These are phyloP conservation scores for Pythium diclinum DNA, from an alignment of 352 stramenopile species.

Conservation along the genomic window DNA sequence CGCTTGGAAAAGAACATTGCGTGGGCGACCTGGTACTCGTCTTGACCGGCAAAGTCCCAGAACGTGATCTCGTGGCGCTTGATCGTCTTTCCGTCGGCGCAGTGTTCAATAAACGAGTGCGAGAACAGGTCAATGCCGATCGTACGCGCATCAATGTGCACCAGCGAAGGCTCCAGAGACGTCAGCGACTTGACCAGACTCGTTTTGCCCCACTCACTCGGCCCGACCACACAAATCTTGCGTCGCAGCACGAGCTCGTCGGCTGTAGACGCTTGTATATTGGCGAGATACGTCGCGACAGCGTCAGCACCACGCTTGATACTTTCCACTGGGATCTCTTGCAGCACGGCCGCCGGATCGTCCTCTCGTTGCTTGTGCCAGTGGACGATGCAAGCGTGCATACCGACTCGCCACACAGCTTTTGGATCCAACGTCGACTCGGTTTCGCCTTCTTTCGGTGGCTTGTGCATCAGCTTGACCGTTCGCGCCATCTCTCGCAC, in stretches of 20 bases:
- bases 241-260: conserved; percentile 16
- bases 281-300: conserved; percentile 12
- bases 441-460: not conserved
- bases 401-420: not conserved
- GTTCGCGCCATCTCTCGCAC: not conserved
- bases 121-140: conserved; percentile 36
- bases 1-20: conserved; percentile 7
- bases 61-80: conserved; percentile 19
- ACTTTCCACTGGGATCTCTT: not conserved
- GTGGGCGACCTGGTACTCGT: conserved; percentile 2
- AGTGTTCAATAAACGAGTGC: conserved; percentile 17
- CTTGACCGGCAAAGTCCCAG: conserved; percentile 26
- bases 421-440: not conserved
- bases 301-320: not conserved
- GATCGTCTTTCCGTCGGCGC: not conserved
- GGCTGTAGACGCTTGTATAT: not conserved
- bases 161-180: conserved; percentile 9
- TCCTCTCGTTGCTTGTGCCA: not conserved
- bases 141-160: conserved; percentile 24
- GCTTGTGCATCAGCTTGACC: not conserved
- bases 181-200: conserved; percentile 35
- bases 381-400: not conserved
- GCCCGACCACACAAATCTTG: conserved; percentile 33
- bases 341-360: not conserved
- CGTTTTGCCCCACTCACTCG: conserved; percentile 34